phyloP scores from a whole-genome alignment of 164 flowering plant species.

The Vitis labrusca region DNA sequence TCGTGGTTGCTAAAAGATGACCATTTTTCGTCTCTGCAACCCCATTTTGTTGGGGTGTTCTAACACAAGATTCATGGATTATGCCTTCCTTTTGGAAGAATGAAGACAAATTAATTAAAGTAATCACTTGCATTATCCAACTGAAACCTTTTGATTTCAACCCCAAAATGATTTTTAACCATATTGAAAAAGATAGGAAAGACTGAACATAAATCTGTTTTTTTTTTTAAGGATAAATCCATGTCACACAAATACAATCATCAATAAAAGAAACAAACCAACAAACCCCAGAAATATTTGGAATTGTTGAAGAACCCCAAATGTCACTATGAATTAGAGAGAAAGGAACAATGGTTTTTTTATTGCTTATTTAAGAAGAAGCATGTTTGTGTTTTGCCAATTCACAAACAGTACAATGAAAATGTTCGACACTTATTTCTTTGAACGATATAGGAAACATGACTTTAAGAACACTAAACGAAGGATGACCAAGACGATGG shows the following conservation, averaged over 20 bases:
- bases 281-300: not conserved
- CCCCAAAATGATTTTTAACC: too few species aligned
- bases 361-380: slow-evolving; percentile 5
- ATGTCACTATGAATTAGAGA: slow-evolving; percentile 11
- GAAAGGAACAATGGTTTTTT: not conserved
- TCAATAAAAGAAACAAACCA: slow-evolving; percentile 21
- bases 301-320: slow-evolving; percentile 14
- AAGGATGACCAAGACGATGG: too few species aligned
- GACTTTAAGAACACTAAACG: too few species aligned
- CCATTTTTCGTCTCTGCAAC: not conserved
- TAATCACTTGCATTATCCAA: not conserved
- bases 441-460: not conserved
- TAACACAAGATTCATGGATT: not conserved
- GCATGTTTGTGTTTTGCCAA: slow-evolving; percentile 1
- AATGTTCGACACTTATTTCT: not conserved
- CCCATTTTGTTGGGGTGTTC: slow-evolving; percentile 12
- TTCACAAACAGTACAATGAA: slow-evolving; percentile 1
- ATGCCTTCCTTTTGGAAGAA: slow-evolving; percentile 6
- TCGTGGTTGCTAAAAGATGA: not conserved
- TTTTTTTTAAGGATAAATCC: slow-evolving; percentile 1
- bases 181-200: too few species aligned
- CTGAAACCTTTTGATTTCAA: not conserved
- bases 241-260: slow-evolving; percentile 11
- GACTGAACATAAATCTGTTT: not conserved
- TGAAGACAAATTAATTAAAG: not conserved